These are phyloP conservation scores for Dimocarpus longan DNA, from an alignment of 345 rosid species.

Conservation along the genomic window DNA sequence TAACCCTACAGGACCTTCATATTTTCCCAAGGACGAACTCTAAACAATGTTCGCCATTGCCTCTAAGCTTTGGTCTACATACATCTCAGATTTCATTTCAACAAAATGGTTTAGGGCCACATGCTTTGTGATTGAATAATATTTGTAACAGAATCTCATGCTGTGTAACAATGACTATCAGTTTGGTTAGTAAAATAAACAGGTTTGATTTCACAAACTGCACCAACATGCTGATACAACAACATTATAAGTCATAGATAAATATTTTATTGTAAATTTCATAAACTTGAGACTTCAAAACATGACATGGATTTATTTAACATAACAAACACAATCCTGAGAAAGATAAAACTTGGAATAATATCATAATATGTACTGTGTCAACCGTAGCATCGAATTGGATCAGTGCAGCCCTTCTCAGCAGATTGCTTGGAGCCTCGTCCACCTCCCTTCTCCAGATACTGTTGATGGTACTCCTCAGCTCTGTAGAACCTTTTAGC, in stretches of 20 bases:
- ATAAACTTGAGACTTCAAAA: no score
- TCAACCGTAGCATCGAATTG: constrained; percentile 82
- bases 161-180: neutral
- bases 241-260: neutral
- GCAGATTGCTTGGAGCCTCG: constrained; percentile 59
- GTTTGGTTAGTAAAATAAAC: neutral
- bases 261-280: neutral
- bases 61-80: neutral
- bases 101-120: neutral
- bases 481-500: constrained; percentile 82
- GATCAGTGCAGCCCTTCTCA: constrained; percentile 71
- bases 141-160: neutral
- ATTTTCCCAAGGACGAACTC: constrained; percentile 63
- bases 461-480: constrained; percentile 78
- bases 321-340: neutral
- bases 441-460: constrained; percentile 77
- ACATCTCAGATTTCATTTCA: neutral
- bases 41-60: constrained; percentile 22
- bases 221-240: neutral
- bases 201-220: neutral
- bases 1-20: constrained; percentile 39
- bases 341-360: neutral
- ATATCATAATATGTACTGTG: neutral
- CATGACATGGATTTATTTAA: neutral
- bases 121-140: neutral